Percentiles rank a stretch among this genome's conserved stretches.
Evolutionary conservation across 768 basidiomycete species (phyloP).

Genomic region (Collybiopsis luxurians): DNA sequence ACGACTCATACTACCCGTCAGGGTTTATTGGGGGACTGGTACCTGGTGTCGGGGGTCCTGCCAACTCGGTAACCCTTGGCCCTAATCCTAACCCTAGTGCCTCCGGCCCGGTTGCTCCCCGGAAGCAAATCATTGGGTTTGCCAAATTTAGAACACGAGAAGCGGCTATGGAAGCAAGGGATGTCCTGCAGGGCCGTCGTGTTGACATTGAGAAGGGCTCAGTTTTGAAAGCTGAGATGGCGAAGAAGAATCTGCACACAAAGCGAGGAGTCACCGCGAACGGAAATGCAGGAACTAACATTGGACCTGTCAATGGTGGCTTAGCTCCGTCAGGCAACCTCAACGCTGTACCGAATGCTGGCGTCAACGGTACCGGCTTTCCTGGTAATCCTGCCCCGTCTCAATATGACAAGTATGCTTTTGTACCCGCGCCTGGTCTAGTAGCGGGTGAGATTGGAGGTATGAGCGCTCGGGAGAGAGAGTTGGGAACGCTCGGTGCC

Average conservation of each 20-base stretch:
- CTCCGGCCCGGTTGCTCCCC: constrained; percentile 44
- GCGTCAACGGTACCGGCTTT: background rate
- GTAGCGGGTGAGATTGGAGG: constrained; percentile 17
- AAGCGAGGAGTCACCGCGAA: constrained; percentile 78
- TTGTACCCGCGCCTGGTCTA: constrained; percentile 14
- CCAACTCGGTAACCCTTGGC: constrained; percentile 3
- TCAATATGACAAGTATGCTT: background rate
- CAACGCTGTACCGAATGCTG: background rate
- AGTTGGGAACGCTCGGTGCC: constrained; percentile 43
- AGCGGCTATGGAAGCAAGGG: constrained; percentile 85
- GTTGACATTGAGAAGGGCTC: constrained; percentile 93
- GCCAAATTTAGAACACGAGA: constrained; percentile 90
- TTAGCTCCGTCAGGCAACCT: background rate
- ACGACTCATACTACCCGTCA: constrained; percentile 29
- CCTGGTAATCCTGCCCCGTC: background rate
- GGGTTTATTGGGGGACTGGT: constrained; percentile 5
- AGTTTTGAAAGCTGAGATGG: constrained; percentile 97
- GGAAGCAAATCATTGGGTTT: constrained; percentile 98
- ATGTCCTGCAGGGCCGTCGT: constrained; percentile 82
- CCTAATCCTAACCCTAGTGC: constrained; percentile 16
- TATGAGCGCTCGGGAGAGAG: constrained; percentile 43
- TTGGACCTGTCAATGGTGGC: background rate
- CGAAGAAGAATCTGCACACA: constrained; percentile 98
- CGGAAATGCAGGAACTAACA: constrained; percentile 21
- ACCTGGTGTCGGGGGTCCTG: constrained; percentile 2